phyloP scores from a whole-genome alignment of 768 basidiomycete genomes.

The Phaeotremella skinneri region DNA sequence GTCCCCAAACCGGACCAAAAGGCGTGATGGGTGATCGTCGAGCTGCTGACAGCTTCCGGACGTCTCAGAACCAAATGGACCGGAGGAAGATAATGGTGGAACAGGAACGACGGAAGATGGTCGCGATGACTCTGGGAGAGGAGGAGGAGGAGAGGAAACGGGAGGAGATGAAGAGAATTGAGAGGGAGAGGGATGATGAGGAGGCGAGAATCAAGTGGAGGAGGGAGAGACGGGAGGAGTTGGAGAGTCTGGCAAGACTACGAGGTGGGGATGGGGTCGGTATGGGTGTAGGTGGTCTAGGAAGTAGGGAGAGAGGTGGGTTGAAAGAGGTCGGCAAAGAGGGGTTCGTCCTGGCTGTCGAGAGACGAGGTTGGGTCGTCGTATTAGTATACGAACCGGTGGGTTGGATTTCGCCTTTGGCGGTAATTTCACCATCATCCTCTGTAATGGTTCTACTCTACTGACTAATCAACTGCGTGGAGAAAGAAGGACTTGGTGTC shows the following conservation, averaged over 20 bases:
- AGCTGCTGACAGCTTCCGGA: constrained; percentile 5
- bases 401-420: constrained; percentile 10
- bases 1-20: constrained; percentile 35
- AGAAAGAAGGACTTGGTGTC: too few species aligned
- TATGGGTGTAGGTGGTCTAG: not conserved
- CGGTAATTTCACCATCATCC: not conserved
- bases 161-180: constrained; percentile 9
- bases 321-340: constrained; percentile 42
- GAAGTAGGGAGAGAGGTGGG: constrained; percentile 18
- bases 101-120: constrained; percentile 17
- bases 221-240: constrained; percentile 21
- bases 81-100: constrained; percentile 4
- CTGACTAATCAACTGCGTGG: too few species aligned
- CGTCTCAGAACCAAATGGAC: not conserved
- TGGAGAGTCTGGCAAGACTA: constrained; percentile 7
- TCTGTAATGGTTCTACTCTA: too few species aligned
- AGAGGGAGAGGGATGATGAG: constrained; percentile 4
- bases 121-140: constrained; percentile 29
- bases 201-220: constrained; percentile 16
- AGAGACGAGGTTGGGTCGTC: constrained; percentile 45
- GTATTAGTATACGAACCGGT: constrained; percentile 49
- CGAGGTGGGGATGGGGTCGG: constrained; percentile 5
- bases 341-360: constrained; percentile 42
- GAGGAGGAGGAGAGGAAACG: constrained; percentile 14
- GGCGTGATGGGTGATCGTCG: constrained; percentile 36